These are phyloP conservation scores for Pyricularia pennisetigena DNA, from an alignment of 2,329 filamentous ascomycete genomes.

Conservation along the genomic window DNA sequence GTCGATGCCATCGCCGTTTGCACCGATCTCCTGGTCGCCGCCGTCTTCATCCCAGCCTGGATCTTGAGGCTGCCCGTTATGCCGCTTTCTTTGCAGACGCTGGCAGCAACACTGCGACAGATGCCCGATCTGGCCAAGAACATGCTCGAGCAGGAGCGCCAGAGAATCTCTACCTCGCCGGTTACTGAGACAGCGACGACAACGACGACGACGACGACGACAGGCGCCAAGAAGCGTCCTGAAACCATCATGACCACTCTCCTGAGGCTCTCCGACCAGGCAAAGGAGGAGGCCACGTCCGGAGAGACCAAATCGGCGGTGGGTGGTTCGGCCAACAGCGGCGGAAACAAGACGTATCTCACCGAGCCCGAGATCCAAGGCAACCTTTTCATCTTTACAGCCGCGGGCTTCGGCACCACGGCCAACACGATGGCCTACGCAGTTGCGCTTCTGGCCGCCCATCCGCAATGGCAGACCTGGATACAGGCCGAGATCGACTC, in stretches of 20 bases:
- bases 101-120: background rate
- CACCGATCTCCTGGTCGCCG: background rate
- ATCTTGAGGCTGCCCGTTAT: background rate
- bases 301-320: background rate
- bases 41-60: background rate
- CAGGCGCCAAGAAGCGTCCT: background rate
- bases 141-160: background rate
- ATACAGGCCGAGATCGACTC: background rate
- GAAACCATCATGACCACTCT: background rate
- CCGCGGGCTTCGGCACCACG: background rate
- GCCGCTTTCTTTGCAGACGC: background rate
- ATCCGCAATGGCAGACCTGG: background rate
- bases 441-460: background rate
- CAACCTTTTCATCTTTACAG: background rate
- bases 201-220: background rate
- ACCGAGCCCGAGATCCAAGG: background rate
- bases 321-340: too few species aligned
- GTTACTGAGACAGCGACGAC: background rate
- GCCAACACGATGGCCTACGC: background rate
- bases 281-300: background rate
- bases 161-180: background rate
- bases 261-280: background rate
- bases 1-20: background rate
- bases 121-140: background rate
- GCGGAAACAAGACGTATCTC: background rate